Conservation (phyloP, 2,329 filamentous ascomycete genomes). For the Parasarocladium wereldwijsianum region DNA sequence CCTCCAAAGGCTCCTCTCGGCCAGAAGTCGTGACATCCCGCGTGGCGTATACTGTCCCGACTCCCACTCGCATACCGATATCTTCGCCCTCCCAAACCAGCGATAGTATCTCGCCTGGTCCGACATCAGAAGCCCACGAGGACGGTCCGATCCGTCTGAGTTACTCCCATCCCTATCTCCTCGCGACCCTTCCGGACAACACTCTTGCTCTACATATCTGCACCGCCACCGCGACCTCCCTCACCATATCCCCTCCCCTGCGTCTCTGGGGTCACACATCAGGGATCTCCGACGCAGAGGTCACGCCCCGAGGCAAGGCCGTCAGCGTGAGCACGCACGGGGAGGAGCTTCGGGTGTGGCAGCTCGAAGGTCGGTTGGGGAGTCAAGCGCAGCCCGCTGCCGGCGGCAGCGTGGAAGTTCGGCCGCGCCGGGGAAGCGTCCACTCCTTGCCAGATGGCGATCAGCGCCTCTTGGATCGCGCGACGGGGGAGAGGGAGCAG, state of each 20-base stretch:
- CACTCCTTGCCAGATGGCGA: neutral
- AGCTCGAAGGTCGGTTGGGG: slow-evolving; percentile 69
- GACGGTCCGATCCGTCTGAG: slow-evolving; percentile 47
- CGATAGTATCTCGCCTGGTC: slow-evolving; percentile 3
- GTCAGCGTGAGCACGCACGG: slow-evolving; percentile 78
- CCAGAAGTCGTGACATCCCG: slow-evolving; percentile 20
- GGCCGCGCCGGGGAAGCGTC: slow-evolving; percentile 16
- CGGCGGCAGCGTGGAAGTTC: slow-evolving; percentile 36
- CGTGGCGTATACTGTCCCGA: slow-evolving; percentile 21
- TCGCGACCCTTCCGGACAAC: slow-evolving; percentile 75
- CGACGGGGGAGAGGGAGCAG: slow-evolving; percentile 5
- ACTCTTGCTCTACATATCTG: slow-evolving; percentile 73
- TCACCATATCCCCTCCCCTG: slow-evolving; percentile 59
- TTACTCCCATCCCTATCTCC: slow-evolving; percentile 70
- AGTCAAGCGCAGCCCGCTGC: too few species aligned
- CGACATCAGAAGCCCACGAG: slow-evolving; percentile 7
- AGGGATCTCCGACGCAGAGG: slow-evolving; percentile 71
- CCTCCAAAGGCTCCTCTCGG: slow-evolving; percentile 11
- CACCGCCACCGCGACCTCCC: slow-evolving; percentile 49
- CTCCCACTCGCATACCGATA: slow-evolving; percentile 10
- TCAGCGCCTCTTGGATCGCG: neutral
- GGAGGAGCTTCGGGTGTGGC: slow-evolving; percentile 73
- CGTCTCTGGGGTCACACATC: slow-evolving; percentile 87
- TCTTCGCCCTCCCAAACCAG: slow-evolving; percentile 6
- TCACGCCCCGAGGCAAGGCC: slow-evolving; percentile 72